Base-by-base conservation (phyloP, 2,329 filamentous ascomycete genomes). In the Fusarium sp. region DNA sequence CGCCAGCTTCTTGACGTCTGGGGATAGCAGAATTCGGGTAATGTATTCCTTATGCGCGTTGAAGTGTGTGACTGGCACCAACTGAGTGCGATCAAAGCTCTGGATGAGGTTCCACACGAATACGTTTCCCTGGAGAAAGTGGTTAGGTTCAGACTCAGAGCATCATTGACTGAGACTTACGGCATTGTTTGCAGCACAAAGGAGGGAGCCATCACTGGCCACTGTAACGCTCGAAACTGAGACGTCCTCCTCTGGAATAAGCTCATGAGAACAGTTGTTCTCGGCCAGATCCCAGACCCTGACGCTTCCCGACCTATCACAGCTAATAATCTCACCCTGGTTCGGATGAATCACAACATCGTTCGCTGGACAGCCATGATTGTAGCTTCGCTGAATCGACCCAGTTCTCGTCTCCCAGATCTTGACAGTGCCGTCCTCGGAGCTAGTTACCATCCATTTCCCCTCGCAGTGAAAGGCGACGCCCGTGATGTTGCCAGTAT, bases 291-390 rank as follows among this genome's bases (percentile, higher is more conserved):
- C 96, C 96, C 96, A 99, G 68, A 99, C 92, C 40, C 95, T 87
- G 63, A 99, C 94, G 78, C 94, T 97, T 48, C 96, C 96, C 48
- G 92, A 91, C 34, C 95, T 90, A 79, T 99, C 96, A 78, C 95
- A 98, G 79, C 93, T 97, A 76, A 99, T 97, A 66, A 99, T 91
- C 83, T 99, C 96, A 63, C 95, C 96, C 83, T 99, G 96, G 78
- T 99, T 99, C 0, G 96, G 96, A 79, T 99, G 96, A 58, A 99
- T 99, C n/a, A 98, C 96, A 10, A 99, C 96, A 80, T 99, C 96
- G 77, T 98, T 99, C 53, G 95, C 96, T 0, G 96, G 90, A 34
- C 90, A 91, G 54, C 92, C 92, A 78, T 99, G 96, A 72, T 88
- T 91, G 79, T 99, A 99, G 81, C 95, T 97, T 56, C 96, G 89